Evolutionary conservation across 306 rosid genomes (phyloP).

Genomic region (Cajanus cajan): DNA sequence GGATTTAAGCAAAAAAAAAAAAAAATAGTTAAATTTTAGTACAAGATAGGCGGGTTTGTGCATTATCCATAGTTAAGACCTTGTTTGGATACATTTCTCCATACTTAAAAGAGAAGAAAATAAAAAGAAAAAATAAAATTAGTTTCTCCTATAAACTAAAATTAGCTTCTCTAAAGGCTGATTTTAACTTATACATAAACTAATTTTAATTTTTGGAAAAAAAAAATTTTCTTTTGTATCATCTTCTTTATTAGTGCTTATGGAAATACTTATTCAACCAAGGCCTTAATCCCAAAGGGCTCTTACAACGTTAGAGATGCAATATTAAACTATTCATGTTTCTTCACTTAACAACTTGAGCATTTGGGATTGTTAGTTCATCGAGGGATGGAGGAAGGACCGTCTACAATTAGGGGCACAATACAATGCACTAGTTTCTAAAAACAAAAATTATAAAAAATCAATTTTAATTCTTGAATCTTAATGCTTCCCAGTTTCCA

Average conservation of each 20-base stretch:
- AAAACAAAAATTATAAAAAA: neutral
- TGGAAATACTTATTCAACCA: too few species aligned
- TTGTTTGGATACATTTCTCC: too few species aligned
- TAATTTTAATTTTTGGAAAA: too few species aligned
- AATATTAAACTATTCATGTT: neutral
- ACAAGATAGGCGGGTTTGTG: neutral
- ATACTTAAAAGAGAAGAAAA: too few species aligned
- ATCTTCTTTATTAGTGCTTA: too few species aligned
- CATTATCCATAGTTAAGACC: neutral
- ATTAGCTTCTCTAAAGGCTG: too few species aligned
- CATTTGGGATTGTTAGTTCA: neutral
- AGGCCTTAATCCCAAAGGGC: neutral
- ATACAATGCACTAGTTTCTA: neutral
- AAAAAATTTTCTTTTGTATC: too few species aligned
- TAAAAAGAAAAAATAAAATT: too few species aligned
- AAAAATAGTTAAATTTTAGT: neutral
- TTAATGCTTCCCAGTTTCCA: neutral
- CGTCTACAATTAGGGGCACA: neutral
- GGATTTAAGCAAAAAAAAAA: too few species aligned
- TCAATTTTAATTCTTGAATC: neutral
- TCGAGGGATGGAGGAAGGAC: neutral
- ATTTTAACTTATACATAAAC: too few species aligned
- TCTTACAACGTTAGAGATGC: neutral
- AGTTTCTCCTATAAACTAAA: too few species aligned
- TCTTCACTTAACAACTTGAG: neutral